phyloP scores from a whole-genome alignment of 345 rosid species.

The Eucalyptus erythrocorys region DNA sequence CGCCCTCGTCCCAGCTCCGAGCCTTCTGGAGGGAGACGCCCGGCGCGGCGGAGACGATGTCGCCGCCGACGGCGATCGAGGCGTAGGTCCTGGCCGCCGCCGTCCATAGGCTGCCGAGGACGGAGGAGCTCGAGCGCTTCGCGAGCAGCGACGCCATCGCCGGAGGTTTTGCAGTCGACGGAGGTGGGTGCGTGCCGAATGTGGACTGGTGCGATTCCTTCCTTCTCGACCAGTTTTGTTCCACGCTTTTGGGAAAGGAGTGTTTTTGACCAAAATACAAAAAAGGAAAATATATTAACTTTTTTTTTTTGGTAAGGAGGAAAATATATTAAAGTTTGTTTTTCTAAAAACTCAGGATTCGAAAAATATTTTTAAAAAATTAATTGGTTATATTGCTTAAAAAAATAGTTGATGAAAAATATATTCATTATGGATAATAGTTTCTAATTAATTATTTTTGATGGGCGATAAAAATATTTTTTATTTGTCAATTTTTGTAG shows the following conservation, averaged over 20 bases:
- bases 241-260: neutral
- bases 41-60: conserved; percentile 54
- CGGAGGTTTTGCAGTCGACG: neutral
- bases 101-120: conserved; percentile 11
- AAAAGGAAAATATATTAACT: no score
- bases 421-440: neutral
- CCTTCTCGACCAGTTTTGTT: neutral
- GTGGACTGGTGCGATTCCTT: neutral
- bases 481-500: fast-evolving
- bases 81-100: conserved; percentile 36
- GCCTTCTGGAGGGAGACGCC: conserved; percentile 82
- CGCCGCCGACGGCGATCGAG: conserved; percentile 51
- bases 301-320: no score
- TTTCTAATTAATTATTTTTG: no score
- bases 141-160: conserved; percentile 46
- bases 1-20: conserved; percentile 84
- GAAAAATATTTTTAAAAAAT: no score
- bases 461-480: neutral
- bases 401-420: neutral
- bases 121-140: conserved; percentile 24
- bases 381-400: no score
- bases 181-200: neutral
- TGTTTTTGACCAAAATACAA: no score
- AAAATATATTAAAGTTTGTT: neutral
- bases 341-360: no score